Evolutionary conservation across 2,329 filamentous ascomycete species (phyloP).

Genomic region (Aspergillus hortae): DNA sequence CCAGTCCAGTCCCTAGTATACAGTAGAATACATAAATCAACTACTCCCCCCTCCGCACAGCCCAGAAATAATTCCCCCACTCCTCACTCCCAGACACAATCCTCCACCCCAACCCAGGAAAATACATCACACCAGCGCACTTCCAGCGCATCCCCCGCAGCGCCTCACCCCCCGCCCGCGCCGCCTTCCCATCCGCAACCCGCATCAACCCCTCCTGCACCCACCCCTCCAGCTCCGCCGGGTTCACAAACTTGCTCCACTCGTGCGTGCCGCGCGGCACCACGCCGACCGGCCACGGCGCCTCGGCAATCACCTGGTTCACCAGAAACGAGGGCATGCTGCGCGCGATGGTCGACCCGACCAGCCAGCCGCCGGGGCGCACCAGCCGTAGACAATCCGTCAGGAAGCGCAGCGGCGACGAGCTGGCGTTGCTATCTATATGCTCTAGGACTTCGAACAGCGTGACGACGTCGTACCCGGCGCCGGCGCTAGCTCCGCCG

Average conservation of each 20-base stretch:
- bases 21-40: too few species aligned
- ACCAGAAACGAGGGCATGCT: constrained; percentile 87
- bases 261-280: constrained; percentile 93
- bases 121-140: constrained; percentile 79
- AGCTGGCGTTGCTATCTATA: constrained; percentile 70
- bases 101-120: constrained; percentile 88
- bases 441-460: constrained; percentile 96
- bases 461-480: constrained; percentile 70
- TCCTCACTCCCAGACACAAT: constrained; percentile 76
- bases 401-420: constrained; percentile 72
- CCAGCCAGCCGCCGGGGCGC: constrained; percentile 85
- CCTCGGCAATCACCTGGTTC: constrained; percentile 89
- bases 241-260: constrained; percentile 94
- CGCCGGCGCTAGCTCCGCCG: constrained; percentile 27
- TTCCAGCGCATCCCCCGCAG: constrained; percentile 53
- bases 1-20: too few species aligned
- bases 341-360: constrained; percentile 87
- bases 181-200: constrained; percentile 43
- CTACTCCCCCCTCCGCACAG: constrained; percentile 56
- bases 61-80: constrained; percentile 96
- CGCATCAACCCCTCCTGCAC: constrained; percentile 42
- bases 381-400: constrained; percentile 59
- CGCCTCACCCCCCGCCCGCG: constrained; percentile 21
- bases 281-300: constrained; percentile 64
- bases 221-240: constrained; percentile 58